phyloP scores from a whole-genome alignment of 257 asterid species.

The Datura wrightii region DNA sequence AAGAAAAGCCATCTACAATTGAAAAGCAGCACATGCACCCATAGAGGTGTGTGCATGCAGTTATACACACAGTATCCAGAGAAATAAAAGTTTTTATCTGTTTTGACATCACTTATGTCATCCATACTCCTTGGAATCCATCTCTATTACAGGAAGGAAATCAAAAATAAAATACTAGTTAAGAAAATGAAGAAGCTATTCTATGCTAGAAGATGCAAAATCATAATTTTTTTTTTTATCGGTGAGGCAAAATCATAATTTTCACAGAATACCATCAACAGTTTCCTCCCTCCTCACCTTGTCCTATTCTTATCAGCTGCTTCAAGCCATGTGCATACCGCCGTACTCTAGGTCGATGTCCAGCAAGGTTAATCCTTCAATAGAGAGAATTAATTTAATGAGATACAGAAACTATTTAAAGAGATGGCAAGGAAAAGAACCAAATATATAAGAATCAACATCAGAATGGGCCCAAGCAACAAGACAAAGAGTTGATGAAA shows the following conservation, averaged over 20 bases:
- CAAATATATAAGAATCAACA: constrained; percentile 23
- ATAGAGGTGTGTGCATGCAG: constrained; percentile 15
- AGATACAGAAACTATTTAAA: constrained; percentile 26
- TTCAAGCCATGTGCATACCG: constrained; percentile 85
- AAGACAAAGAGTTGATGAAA: constrained; percentile 11
- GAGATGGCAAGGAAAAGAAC: constrained; percentile 34
- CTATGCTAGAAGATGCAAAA: constrained; percentile 34
- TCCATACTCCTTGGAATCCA: neutral
- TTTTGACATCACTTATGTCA: neutral
- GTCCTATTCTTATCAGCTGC: constrained; percentile 82
- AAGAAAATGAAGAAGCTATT: neutral
- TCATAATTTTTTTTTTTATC: neutral
- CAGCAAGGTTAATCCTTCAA: constrained; percentile 88
- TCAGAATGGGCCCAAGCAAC: neutral
- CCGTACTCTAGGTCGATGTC: constrained; percentile 92
- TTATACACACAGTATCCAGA: neutral
- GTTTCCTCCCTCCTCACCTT: constrained; percentile 62
- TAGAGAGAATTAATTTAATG: constrained; percentile 36
- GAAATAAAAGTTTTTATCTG: constrained; percentile 1
- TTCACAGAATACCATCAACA: constrained; percentile 15
- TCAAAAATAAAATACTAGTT: neutral
- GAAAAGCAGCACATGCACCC: neutral
- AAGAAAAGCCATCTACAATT: constrained; percentile 22
- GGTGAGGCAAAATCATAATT: constrained; percentile 29
- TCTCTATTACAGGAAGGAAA: neutral